These are phyloP conservation scores for Lecanicillium sp. DNA, from an alignment of 2,329 filamentous ascomycete genomes.

Conservation along the genomic window DNA sequence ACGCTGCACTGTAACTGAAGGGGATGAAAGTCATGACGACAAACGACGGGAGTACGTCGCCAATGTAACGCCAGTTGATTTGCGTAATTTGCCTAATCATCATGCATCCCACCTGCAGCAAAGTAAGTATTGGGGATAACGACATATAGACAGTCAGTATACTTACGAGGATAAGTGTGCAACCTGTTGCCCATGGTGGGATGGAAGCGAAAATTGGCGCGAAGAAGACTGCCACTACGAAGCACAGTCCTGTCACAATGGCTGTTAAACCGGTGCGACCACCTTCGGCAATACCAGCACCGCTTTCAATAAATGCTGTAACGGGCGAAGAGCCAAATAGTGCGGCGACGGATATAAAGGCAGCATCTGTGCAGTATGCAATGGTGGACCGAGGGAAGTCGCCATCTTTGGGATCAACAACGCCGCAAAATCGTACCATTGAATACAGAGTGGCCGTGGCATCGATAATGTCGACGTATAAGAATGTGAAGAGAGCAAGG, in stretches of 20 bases:
- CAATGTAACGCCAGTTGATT: constrained; percentile 71
- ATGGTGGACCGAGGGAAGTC: constrained; percentile 82
- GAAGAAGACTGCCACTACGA: constrained; percentile 66
- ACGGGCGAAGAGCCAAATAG: constrained; percentile 64
- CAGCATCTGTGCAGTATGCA: constrained; percentile 66
- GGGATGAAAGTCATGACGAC: constrained; percentile 69
- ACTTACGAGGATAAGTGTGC: constrained; percentile 59
- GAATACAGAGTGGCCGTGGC: constrained; percentile 71
- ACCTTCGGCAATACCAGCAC: constrained; percentile 68
- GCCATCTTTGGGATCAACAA: constrained; percentile 56
- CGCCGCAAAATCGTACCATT: constrained; percentile 70
- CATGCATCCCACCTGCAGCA: constrained; percentile 58
- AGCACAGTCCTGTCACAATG: constrained; percentile 61
- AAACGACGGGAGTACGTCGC: constrained; percentile 69
- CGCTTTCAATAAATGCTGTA: constrained; percentile 69
- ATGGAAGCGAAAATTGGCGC: constrained; percentile 71
- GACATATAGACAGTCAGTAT: background rate
- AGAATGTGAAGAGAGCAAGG: constrained; percentile 66
- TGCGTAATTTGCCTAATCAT: constrained; percentile 70
- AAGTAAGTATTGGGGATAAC: background rate
- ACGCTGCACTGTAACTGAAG: constrained; percentile 72
- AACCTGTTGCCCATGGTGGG: constrained; percentile 70
- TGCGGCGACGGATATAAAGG: constrained; percentile 63
- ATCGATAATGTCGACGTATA: constrained; percentile 75
- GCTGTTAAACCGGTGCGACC: constrained; percentile 67